Percentiles rank a stretch among this genome's conserved stretches.
These are phyloP conservation scores for Somion occarium DNA, from an alignment of 1,284 basidiomycete genomes.

Conservation along the genomic window DNA sequence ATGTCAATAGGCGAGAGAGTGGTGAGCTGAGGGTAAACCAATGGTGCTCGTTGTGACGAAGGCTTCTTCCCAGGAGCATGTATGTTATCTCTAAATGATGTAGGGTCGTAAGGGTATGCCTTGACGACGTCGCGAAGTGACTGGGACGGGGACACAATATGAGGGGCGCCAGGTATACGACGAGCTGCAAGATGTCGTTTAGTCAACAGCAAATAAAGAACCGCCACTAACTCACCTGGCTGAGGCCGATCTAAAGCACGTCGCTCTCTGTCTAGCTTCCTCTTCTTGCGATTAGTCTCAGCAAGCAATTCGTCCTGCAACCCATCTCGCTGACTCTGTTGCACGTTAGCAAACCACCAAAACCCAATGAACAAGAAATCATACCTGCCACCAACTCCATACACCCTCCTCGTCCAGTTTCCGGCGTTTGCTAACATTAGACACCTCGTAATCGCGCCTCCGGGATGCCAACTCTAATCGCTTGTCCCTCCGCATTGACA, in stretches of 20 bases:
- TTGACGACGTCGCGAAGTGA: conserved; percentile 33
- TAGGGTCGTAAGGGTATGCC: conserved; percentile 24
- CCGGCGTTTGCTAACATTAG: conserved; percentile 51
- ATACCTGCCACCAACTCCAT: conserved; percentile 78
- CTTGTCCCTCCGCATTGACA: conserved; percentile 69
- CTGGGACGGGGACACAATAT: conserved; percentile 26
- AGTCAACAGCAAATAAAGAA: too few species aligned
- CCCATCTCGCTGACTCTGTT: conserved; percentile 60
- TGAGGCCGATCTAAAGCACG: conserved; percentile 69
- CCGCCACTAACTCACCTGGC: conserved; percentile 43
- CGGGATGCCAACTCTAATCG: conserved; percentile 68
- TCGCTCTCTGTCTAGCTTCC: conserved; percentile 78
- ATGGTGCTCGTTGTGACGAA: conserved; percentile 13
- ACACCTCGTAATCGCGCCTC: conserved; percentile 60
- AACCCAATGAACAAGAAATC: conserved; percentile 14
- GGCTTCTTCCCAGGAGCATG: conserved; percentile 16
- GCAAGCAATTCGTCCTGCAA: conserved; percentile 81
- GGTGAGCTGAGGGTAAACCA: conserved; percentile 51
- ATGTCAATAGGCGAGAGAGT: conserved; percentile 49
- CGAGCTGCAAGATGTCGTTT: conserved; percentile 21
- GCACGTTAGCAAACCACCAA: conserved; percentile 3
- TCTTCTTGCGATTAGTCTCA: conserved; percentile 76
- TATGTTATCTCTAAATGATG: not conserved
- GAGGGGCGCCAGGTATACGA: conserved; percentile 29
- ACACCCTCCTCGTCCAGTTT: conserved; percentile 58